These are phyloP conservation scores for Bipolaris zeicola DNA, from an alignment of 2,329 filamentous ascomycete species.

Conservation along the genomic window DNA sequence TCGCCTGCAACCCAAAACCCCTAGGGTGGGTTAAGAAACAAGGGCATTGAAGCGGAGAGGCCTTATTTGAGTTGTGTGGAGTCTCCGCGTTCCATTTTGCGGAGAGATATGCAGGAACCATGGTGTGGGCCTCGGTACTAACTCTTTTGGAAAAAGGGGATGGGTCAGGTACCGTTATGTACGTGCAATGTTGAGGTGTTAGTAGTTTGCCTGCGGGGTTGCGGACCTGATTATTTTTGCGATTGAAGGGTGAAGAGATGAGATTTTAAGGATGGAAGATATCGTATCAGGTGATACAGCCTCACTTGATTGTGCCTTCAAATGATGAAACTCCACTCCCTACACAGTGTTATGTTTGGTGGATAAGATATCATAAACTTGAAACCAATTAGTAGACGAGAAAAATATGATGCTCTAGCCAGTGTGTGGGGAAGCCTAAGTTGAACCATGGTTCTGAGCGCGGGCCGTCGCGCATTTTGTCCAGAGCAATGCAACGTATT, in stretches of 20 bases:
- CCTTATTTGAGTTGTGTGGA: background rate
- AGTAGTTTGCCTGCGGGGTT: background rate
- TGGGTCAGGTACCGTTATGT: background rate
- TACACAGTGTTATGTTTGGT: background rate
- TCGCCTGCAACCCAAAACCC: too few species aligned
- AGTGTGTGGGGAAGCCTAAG: background rate
- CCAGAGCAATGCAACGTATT: background rate
- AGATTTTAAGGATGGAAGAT: background rate
- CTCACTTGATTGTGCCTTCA: too few species aligned
- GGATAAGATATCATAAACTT: too few species aligned
- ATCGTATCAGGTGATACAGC: background rate
- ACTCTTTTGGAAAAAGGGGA: background rate
- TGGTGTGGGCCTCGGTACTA: background rate
- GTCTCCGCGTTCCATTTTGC: background rate
- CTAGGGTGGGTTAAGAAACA: background rate
- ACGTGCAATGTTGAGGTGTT: background rate
- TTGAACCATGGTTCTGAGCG: constrained; percentile 13
- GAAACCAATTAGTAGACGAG: background rate
- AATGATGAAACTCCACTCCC: background rate
- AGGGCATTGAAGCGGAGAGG: background rate
- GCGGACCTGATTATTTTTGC: background rate
- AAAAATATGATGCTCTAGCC: background rate
- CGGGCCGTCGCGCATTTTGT: constrained; percentile 10
- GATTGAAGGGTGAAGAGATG: background rate
- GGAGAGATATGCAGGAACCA: background rate